phyloP scores from a whole-genome alignment of 164 flowering plant species.

The Amborella trichopoda region DNA sequence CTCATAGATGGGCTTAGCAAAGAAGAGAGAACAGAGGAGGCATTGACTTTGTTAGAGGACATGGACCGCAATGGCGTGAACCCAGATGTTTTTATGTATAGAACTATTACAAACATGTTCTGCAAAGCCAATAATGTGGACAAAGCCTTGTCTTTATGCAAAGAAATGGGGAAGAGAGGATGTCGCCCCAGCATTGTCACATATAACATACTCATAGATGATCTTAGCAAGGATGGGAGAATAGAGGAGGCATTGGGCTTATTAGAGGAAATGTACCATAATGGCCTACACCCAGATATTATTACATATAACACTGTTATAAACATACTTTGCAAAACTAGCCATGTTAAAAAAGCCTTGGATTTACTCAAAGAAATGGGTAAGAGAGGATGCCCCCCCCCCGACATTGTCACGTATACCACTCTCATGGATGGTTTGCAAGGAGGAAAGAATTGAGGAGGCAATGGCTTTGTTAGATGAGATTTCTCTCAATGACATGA shows the following conservation, averaged over 20 bases:
- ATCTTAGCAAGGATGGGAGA: slow-evolving; percentile 50
- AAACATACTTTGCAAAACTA: slow-evolving; percentile 42
- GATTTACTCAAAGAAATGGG: slow-evolving; percentile 43
- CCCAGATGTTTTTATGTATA: slow-evolving; percentile 79
- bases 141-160: slow-evolving; percentile 53
- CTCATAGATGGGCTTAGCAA: slow-evolving; percentile 76
- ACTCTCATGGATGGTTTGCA: slow-evolving; percentile 16
- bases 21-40: slow-evolving; percentile 41
- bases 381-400: slow-evolving; percentile 25
- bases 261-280: slow-evolving; percentile 34
- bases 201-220: slow-evolving; percentile 67
- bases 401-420: slow-evolving; percentile 56
- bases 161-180: slow-evolving; percentile 47
- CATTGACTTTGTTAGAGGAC: slow-evolving; percentile 39
- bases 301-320: slow-evolving; percentile 59
- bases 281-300: slow-evolving; percentile 52
- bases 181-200: slow-evolving; percentile 62
- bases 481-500: slow-evolving; percentile 40
- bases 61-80: slow-evolving; percentile 58
- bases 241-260: slow-evolving; percentile 43
- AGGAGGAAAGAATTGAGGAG: slow-evolving; percentile 10
- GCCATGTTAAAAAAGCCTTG: slow-evolving; percentile 56
- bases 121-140: slow-evolving; percentile 59
- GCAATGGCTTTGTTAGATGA: slow-evolving; percentile 27
- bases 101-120: slow-evolving; percentile 67